These are phyloP conservation scores for Diversispora epigaea DNA, from an alignment of 192 early-diverging fungal species.

Conservation along the genomic window DNA sequence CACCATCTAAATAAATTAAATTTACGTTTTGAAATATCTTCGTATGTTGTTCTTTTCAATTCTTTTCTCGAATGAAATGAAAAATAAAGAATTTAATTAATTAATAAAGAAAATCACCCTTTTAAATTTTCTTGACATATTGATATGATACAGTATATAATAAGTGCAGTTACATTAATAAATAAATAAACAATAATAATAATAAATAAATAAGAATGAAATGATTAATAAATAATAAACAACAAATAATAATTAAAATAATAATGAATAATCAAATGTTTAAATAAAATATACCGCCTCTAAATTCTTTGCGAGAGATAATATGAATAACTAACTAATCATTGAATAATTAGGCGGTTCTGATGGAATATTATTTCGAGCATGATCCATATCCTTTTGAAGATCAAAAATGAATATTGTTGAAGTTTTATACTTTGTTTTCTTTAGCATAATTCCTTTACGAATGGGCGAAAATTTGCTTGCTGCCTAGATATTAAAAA, in stretches of 20 bases:
- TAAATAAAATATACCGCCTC: neutral
- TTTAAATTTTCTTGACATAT: neutral
- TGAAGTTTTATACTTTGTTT: neutral
- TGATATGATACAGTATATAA: neutral
- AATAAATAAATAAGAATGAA: neutral
- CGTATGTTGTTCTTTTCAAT: no score
- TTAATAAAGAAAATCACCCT: neutral
- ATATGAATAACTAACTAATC: neutral
- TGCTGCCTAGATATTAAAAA: neutral
- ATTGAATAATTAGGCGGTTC: neutral
- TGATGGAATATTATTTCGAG: neutral
- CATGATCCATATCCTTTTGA: neutral
- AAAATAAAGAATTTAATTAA: neutral
- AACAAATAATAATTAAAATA: no score
- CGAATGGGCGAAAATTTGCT: neutral
- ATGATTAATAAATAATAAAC: no score
- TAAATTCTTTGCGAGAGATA: neutral
- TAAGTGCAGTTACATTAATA: neutral
- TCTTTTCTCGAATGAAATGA: no score
- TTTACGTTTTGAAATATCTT: no score
- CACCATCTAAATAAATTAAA: neutral
- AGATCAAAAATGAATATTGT: neutral
- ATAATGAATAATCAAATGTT: no score
- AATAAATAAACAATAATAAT: neutral
- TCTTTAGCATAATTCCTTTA: neutral